Percentiles rank a stretch among this genome's conserved stretches.
Conservation (phyloP, 805 yeast species). For the Kluyveromyces aestuarii region DNA sequence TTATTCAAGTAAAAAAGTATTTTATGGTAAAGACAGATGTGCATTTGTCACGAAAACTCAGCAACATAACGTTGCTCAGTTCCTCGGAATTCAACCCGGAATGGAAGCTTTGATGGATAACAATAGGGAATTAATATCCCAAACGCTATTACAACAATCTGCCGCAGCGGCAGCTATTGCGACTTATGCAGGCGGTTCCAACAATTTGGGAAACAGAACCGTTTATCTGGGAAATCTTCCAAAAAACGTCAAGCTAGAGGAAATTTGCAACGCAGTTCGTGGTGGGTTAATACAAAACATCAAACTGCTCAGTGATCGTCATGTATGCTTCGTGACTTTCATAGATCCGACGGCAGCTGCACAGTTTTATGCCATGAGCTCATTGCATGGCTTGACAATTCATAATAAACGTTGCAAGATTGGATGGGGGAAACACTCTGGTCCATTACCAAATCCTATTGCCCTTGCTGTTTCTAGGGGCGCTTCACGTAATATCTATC, state of each 20-base stretch:
- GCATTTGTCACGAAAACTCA: conserved; percentile 92
- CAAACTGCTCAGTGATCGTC: conserved; percentile 72
- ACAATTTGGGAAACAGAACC: conserved; percentile 86
- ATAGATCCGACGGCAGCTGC: conserved; percentile 97
- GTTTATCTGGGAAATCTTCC: conserved; percentile 87
- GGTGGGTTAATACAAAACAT: conserved; percentile 88
- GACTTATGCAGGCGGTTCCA: conserved; percentile 87
- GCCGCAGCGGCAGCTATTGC: conserved; percentile 98
- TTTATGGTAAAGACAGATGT: conserved; percentile 90
- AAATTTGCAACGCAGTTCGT: conserved; percentile 90
- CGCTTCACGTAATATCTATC: conserved; percentile 86
- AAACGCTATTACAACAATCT: conserved; percentile 81
- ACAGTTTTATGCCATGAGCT: conserved; percentile 91
- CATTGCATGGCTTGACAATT: conserved; percentile 78
- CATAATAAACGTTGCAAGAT: conserved; percentile 82
- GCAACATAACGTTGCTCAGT: conserved; percentile 95
- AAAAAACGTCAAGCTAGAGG: conserved; percentile 81
- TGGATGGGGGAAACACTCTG: conserved; percentile 98
- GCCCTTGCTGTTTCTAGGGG: conserved; percentile 88
- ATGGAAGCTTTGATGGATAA: conserved; percentile 73
- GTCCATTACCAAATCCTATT: conserved; percentile 79
- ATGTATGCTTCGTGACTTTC: conserved; percentile 89
- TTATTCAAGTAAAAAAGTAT: conserved; percentile 71
- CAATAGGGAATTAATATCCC: conserved; percentile 47
- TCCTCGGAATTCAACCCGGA: conserved; percentile 83